Conservation (phyloP, 768 basidiomycete genomes). For the Tricholoma hemisulphureum region DNA sequence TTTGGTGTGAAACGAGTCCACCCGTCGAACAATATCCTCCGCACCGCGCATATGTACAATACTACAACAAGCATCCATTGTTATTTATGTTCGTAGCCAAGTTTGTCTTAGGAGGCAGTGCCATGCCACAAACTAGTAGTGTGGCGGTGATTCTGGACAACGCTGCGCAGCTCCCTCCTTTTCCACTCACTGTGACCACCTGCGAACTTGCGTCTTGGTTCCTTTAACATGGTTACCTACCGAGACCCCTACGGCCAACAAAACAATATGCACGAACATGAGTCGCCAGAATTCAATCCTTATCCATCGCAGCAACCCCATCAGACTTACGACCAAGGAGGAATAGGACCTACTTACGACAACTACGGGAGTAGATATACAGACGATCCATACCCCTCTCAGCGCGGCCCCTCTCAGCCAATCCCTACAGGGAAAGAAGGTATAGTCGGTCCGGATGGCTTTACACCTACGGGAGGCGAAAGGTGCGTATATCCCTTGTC, state of each 20-base stretch:
- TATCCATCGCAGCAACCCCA: conserved; percentile 44
- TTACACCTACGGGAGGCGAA: conserved; percentile 1
- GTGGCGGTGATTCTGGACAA: not conserved
- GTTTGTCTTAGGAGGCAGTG: not conserved
- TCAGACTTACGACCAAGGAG: conserved; percentile 53
- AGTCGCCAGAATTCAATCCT: conserved; percentile 41
- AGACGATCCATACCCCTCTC: conserved; percentile 37
- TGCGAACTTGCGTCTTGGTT: not conserved
- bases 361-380: conserved; percentile 35
- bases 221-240: conserved; percentile 44
- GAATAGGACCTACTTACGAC: conserved; percentile 29
- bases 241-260: conserved; percentile 48
- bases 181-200: not conserved
- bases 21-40: no score
- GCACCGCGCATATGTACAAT: no score
- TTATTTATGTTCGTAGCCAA: no score
- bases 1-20: no score
- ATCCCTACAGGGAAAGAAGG: conserved; percentile 11
- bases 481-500: conserved; percentile 7
- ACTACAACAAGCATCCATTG: no score
- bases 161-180: not conserved
- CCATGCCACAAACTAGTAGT: not conserved
- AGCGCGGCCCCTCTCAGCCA: conserved; percentile 18
- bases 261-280: conserved; percentile 31
- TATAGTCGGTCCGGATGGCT: not conserved